phyloP scores from a whole-genome alignment of 75 land plant species.

The Chamaecyparis obtusa region DNA sequence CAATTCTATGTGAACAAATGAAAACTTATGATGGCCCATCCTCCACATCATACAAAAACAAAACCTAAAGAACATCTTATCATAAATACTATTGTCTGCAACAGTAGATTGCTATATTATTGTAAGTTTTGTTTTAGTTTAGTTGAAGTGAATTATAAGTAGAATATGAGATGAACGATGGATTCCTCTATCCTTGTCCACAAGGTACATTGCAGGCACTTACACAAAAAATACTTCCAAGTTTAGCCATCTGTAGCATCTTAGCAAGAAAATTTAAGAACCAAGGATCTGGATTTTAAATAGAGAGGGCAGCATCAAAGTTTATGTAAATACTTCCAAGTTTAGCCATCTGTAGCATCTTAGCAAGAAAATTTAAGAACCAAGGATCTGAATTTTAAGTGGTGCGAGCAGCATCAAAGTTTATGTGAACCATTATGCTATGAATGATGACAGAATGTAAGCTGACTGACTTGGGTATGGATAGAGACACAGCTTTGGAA shows the following conservation, averaged over 20 bases:
- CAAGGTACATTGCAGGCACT: neutral
- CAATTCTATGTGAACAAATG: neutral
- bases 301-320: neutral
- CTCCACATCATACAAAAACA: neutral
- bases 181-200: neutral
- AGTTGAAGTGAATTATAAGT: neutral
- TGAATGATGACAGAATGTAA: neutral
- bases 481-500: too few relatives aligned
- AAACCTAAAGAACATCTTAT: neutral
- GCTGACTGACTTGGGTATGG: neutral
- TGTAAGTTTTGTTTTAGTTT: neutral
- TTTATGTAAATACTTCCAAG: neutral
- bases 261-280: neutral
- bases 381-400: neutral
- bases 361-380: neutral
- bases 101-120: neutral
- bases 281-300: neutral
- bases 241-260: neutral
- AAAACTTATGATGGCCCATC: neutral
- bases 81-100: neutral
- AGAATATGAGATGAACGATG: neutral
- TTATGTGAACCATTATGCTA: neutral
- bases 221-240: neutral
- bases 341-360: neutral
- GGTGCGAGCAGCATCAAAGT: neutral